Evolutionary conservation across 2,329 filamentous ascomycete species (phyloP).

Genomic region (Alternaria rosae): DNA sequence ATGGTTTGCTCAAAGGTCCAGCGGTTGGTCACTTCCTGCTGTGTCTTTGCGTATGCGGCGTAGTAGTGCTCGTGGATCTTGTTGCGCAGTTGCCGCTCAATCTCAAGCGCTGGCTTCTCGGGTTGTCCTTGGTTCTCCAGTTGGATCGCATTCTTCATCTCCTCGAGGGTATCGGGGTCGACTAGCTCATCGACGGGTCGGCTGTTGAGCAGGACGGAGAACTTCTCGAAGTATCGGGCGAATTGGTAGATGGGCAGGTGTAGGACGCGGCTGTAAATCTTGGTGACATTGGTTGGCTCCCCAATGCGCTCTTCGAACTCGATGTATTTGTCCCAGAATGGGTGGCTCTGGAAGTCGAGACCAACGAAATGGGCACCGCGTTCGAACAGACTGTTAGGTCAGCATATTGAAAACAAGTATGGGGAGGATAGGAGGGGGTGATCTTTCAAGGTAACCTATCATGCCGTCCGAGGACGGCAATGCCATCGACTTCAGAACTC

Average conservation of each 20-base stretch:
- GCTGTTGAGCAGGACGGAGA: conserved; percentile 75
- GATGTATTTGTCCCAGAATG: conserved; percentile 99
- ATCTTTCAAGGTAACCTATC: conserved; percentile 29
- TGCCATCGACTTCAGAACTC: conserved; percentile 22
- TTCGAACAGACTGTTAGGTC: conserved; percentile 78
- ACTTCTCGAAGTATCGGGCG: conserved; percentile 91
- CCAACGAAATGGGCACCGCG: conserved; percentile 85
- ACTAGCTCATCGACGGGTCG: conserved; percentile 78
- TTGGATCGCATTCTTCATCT: conserved; percentile 76
- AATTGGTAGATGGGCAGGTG: conserved; percentile 96
- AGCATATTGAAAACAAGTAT: conserved; percentile 6
- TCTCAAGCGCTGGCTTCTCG: conserved; percentile 73
- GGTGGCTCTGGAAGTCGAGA: conserved; percentile 90
- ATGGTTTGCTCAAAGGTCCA: conserved; percentile 96
- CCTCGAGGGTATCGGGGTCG: conserved; percentile 70
- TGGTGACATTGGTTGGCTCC: conserved; percentile 70
- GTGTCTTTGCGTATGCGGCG: conserved; percentile 80
- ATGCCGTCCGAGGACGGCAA: conserved; percentile 13
- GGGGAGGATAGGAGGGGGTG: conserved; percentile 5
- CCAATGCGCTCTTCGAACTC: conserved; percentile 89
- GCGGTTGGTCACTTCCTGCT: conserved; percentile 86
- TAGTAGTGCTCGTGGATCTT: conserved; percentile 84
- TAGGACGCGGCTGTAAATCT: conserved; percentile 81
- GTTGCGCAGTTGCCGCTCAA: conserved; percentile 81
- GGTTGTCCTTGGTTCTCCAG: conserved; percentile 64